Evolutionary conservation across 352 stramenopile genomes (phyloP).

Genomic region (Paralagenidium karlingii): DNA sequence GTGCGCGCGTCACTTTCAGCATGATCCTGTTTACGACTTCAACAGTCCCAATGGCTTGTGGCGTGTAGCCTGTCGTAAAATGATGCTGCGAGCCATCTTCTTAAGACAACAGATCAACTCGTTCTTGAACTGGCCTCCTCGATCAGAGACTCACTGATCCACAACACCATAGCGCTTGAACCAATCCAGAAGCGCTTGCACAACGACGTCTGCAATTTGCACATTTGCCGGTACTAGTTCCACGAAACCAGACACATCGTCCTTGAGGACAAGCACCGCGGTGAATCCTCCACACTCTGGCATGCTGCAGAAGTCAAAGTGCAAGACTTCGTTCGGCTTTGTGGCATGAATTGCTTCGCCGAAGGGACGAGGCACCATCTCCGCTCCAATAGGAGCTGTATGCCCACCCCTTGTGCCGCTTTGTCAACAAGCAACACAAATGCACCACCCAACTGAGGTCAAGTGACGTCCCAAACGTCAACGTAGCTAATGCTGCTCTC

Average conservation of each 20-base stretch:
- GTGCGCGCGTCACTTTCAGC: constrained; percentile 2
- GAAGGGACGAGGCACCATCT: constrained; percentile 7
- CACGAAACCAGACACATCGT: constrained; percentile 15
- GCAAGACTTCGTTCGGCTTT: constrained; percentile 14
- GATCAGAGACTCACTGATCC: constrained; percentile 10
- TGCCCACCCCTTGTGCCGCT: no score
- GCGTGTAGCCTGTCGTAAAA: constrained; percentile 12
- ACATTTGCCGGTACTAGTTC: constrained; percentile 6
- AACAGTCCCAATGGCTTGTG: constrained; percentile 14
- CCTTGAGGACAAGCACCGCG: constrained; percentile 15
- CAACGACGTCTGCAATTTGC: not conserved
- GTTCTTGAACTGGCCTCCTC: constrained; percentile 20
- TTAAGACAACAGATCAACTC: constrained; percentile 5
- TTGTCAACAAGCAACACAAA: no score
- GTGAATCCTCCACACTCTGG: constrained; percentile 2
- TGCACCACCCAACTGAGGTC: no score
- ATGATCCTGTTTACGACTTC: constrained; percentile 16
- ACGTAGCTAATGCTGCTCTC: no score
- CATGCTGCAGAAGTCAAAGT: constrained; percentile 23
- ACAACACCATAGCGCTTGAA: constrained; percentile 16
- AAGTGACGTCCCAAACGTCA: no score
- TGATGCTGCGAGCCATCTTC: constrained; percentile 9
- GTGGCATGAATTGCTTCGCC: constrained; percentile 10
- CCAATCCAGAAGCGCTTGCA: constrained; percentile 7
- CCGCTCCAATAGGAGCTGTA: no score